Conservation (phyloP, 1,284 basidiomycete species). For the Sparassis latifolia region DNA sequence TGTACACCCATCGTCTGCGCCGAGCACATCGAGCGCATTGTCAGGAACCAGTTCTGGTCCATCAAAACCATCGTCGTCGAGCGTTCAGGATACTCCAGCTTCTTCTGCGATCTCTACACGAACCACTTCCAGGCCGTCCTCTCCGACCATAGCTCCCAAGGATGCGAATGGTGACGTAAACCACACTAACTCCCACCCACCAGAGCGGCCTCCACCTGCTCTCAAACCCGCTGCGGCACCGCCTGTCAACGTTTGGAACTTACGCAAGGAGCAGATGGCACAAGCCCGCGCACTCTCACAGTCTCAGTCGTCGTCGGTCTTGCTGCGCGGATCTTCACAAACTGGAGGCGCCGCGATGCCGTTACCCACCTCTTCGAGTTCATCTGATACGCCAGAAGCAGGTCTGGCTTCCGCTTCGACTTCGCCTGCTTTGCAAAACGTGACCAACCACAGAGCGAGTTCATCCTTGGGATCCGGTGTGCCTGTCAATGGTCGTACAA, state of each 20-base stretch:
- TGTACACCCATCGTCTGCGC: conserved; percentile 3
- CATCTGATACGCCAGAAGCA: background rate
- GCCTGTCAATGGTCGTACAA: background rate
- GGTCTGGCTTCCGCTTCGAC: conserved; percentile 1
- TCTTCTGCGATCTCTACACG: conserved; percentile 7
- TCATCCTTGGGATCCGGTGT: background rate
- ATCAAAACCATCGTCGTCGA: conserved; percentile 12
- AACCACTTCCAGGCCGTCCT: conserved; percentile 4
- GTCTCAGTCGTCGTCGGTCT: background rate
- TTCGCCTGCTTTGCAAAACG: conserved; percentile 4
- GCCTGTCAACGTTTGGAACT: conserved; percentile 42
- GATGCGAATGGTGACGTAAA: conserved; percentile 18
- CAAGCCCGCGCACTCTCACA: conserved; percentile 19
- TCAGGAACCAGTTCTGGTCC: conserved; percentile 11
- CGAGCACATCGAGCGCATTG: conserved; percentile 11
- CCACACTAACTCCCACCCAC: conserved; percentile 8
- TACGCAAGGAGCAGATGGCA: conserved; percentile 43
- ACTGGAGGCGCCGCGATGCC: background rate
- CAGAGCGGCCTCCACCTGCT: conserved; percentile 1
- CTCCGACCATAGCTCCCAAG: conserved; percentile 6
- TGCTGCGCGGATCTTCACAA: conserved; percentile 1
- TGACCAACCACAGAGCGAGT: conserved; percentile 1
- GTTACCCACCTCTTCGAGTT: conserved; percentile 3
- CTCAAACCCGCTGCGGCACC: conserved; percentile 18
- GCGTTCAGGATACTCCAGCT: conserved; percentile 6